Base-by-base conservation (phyloP, 441 rosid genomes). In the Hura crepitans region DNA sequence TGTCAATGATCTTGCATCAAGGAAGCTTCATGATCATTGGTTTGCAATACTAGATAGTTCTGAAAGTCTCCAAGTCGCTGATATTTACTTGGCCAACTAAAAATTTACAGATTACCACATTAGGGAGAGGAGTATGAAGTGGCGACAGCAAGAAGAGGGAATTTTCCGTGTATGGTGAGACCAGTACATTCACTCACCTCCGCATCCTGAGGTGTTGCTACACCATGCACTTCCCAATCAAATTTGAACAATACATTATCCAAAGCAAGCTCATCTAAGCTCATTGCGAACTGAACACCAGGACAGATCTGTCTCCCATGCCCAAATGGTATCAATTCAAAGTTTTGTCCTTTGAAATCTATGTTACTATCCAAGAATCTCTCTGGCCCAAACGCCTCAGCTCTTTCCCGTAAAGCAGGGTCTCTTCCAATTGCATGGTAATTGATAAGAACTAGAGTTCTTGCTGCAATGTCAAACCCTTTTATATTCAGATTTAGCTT, bases 341-440 rank as follows among this genome's bases (percentile, higher is more conserved):
- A 81, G 67, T 78, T 20, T 14, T 76, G 82, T 12, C 87, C 87
- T 67, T 42, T 80, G 46, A 71, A 68, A 72, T 80, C 84, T 25
- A 76, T 30, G 0, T 49, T 5, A 25, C 55, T 69, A 8, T 72
- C 75, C 75, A 69, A 67, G 66, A 85, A 87, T 71, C 88, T 85
- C 65, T 85, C 87, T 1, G 84, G 87, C 13, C 62, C 9, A 54
- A 85, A 84, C 58, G 77, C 79, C 22, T 80, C 80, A 23, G 89
- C 72, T 5, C 75, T 65, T 22, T 79, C 73, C 87, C 87, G 77
- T 8, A 53, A 43, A n/a, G 51, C 50, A 0, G 87, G 82, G 28
- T 87, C 85, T 27, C 87, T 81, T 6, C 84, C 82, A 1, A 84
- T 78, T 18, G 82, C 88, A 82, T 82, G 81, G 25, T 71, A 77